Conservation (phyloP, 2,329 filamentous ascomycete genomes). For the Drechmeria coniospora region DNA sequence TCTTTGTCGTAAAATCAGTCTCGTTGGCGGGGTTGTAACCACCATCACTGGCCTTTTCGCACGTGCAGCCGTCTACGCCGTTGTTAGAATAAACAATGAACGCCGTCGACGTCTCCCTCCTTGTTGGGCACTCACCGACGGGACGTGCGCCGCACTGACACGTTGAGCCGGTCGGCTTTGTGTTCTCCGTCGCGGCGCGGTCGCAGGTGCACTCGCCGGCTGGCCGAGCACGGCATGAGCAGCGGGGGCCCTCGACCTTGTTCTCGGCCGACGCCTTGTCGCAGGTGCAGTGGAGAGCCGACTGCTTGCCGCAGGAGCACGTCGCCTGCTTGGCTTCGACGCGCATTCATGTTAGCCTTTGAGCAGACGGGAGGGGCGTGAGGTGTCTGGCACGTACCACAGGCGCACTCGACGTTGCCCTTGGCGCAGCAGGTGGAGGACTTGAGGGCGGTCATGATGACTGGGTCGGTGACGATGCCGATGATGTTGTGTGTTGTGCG, state of each 20-base stretch:
- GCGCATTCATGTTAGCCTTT: neutral
- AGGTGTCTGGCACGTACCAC: too few species aligned
- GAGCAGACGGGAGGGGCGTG: neutral
- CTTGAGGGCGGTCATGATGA: conserved; percentile 20
- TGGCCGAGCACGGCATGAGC: conserved; percentile 70
- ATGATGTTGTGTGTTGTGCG: neutral
- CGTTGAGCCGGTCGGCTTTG: conserved; percentile 37
- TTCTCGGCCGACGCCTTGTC: conserved; percentile 66
- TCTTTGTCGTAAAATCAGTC: conserved; percentile 73
- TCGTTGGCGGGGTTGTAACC: conserved; percentile 51
- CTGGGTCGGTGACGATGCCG: conserved; percentile 1
- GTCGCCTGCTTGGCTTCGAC: conserved; percentile 45
- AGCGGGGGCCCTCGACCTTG: conserved; percentile 52
- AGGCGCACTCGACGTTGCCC: conserved; percentile 35
- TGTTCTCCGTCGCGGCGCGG: conserved; percentile 55
- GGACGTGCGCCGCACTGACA: conserved; percentile 69
- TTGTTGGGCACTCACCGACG: conserved; percentile 44
- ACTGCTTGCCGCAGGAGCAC: conserved; percentile 83
- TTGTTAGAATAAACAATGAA: too few species aligned
- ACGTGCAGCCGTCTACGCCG: conserved; percentile 68
- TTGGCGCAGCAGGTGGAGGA: conserved; percentile 41
- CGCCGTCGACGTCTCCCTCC: too few species aligned
- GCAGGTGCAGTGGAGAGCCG: conserved; percentile 76
- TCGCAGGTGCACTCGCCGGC: conserved; percentile 73
- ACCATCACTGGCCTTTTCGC: conserved; percentile 54